These are phyloP conservation scores for Apiotrichum veenhuisii DNA, from an alignment of 1,284 basidiomycete species.

Conservation along the genomic window DNA sequence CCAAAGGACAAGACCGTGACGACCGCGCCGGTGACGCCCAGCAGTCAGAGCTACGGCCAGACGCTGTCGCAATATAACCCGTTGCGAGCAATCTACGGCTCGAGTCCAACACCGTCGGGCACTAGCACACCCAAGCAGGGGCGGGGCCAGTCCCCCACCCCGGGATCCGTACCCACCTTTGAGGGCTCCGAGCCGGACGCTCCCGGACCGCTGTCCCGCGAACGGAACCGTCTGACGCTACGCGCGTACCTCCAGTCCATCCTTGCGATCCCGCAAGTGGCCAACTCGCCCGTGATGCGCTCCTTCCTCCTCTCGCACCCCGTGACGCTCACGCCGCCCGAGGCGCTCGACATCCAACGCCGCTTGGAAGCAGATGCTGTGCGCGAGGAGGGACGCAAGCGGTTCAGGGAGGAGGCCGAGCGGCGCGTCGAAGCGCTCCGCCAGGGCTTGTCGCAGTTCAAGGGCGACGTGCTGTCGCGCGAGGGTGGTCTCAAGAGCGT, in stretches of 20 bases:
- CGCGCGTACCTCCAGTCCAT: conserved; percentile 84
- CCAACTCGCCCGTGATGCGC: conserved; percentile 77
- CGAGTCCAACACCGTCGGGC: conserved; percentile 32
- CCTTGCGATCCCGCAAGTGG: conserved; percentile 67
- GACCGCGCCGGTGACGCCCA: conserved; percentile 30
- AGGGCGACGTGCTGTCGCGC: conserved; percentile 83
- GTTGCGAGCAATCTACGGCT: conserved; percentile 47
- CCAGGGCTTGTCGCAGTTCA: conserved; percentile 77
- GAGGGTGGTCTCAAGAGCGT: conserved; percentile 83
- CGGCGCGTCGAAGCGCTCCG: conserved; percentile 81
- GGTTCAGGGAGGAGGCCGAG: conserved; percentile 83
- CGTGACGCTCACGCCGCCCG: conserved; percentile 66
- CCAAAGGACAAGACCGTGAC: conserved; percentile 78
- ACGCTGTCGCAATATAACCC: conserved; percentile 41
- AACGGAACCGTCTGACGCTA: conserved; percentile 93
- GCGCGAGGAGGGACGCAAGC: conserved; percentile 78
- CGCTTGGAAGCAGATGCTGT: conserved; percentile 87
- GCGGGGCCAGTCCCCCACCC: conserved; percentile 1
- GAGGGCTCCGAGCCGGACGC: neutral
- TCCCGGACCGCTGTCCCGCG: conserved; percentile 63
- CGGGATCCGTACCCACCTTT: neutral
- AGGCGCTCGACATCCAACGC: conserved; percentile 70
- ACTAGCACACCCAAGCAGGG: conserved; percentile 1
- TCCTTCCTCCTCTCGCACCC: conserved; percentile 82
- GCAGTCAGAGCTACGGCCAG: conserved; percentile 23